These are phyloP conservation scores for Aspergillus uvarum DNA, from an alignment of 2,329 filamentous ascomycete species.

Conservation along the genomic window DNA sequence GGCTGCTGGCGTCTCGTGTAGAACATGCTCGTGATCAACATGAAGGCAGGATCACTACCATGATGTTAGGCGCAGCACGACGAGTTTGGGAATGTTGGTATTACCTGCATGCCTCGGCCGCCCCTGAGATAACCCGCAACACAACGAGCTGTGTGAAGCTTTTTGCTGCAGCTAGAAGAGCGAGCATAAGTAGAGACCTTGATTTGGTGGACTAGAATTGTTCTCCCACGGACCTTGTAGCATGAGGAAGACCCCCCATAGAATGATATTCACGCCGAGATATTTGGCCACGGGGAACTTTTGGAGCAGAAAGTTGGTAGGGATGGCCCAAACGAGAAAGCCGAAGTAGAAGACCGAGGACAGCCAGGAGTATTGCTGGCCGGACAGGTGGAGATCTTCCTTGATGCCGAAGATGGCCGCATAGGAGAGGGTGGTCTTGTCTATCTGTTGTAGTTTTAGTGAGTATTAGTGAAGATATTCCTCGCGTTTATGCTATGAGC, in stretches of 20 bases:
- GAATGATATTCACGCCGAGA: constrained; percentile 14
- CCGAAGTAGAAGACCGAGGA: constrained; percentile 46
- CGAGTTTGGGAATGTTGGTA: background rate
- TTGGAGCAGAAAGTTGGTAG: constrained; percentile 28
- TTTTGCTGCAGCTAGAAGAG: constrained; percentile 43
- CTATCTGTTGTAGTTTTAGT: background rate
- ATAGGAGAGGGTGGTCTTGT: constrained; percentile 38
- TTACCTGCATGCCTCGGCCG: constrained; percentile 46
- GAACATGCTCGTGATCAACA: constrained; percentile 57
- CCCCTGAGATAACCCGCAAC: constrained; percentile 55
- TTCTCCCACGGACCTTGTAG: constrained; percentile 2
- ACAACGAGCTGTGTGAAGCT: constrained; percentile 53
- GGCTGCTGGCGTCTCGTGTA: constrained; percentile 51
- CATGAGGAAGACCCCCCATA: constrained; percentile 16
- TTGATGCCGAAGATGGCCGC: constrained; percentile 55
- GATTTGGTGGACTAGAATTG: too few relatives aligned
- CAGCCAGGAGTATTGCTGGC: constrained; percentile 43
- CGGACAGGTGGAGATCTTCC: constrained; percentile 43
- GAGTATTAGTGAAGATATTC: too few relatives aligned
- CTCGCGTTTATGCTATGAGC: too few relatives aligned
- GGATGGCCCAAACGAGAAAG: constrained; percentile 34
- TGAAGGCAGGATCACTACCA: constrained; percentile 49
- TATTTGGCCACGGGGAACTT: constrained; percentile 18
- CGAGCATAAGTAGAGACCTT: background rate
- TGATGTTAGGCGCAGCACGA: background rate